A percentile compares a stretch with the other conserved stretches of the same genome.
phyloP scores from a whole-genome alignment of 1,139 yeast genomes.

The Protomyces gravidus region DNA sequence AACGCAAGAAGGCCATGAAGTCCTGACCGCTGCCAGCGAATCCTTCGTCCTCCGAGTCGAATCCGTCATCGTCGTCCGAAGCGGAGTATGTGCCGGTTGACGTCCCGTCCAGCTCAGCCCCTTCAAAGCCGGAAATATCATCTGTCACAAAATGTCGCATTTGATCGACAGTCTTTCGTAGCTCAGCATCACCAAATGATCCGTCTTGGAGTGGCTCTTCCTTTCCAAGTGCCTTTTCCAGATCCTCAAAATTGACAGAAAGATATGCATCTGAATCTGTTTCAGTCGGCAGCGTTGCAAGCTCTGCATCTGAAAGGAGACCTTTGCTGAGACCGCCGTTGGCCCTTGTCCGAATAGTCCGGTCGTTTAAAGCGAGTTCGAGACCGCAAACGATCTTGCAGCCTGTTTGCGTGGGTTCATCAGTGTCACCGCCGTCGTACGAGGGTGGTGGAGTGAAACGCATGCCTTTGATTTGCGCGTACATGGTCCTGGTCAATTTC shows the following conservation, averaged over 20 bases:
- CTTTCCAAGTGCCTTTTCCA: slow-evolving; percentile 32
- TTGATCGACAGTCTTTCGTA: slow-evolving; percentile 36
- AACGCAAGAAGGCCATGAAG: slow-evolving; percentile 52
- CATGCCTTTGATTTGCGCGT: slow-evolving; percentile 36
- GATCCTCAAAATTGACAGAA: slow-evolving; percentile 33
- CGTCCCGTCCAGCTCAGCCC: slow-evolving; percentile 33
- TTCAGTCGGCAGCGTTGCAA: slow-evolving; percentile 34
- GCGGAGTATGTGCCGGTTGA: slow-evolving; percentile 27
- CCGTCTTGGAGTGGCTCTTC: slow-evolving; percentile 26
- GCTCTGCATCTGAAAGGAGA: slow-evolving; percentile 35
- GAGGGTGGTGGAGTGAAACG: slow-evolving; percentile 31
- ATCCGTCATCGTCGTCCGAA: slow-evolving; percentile 35
- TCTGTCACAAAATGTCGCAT: slow-evolving; percentile 38
- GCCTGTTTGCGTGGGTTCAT: slow-evolving; percentile 35
- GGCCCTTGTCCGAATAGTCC: not conserved
- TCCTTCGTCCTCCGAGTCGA: slow-evolving; percentile 32
- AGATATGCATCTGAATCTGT: slow-evolving; percentile 38
- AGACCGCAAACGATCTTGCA: slow-evolving; percentile 38
- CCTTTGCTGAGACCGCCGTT: not conserved
- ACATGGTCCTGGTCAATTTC: slow-evolving; percentile 35
- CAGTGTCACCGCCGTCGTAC: slow-evolving; percentile 13
- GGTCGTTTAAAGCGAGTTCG: slow-evolving; percentile 34
- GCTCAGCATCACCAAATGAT: slow-evolving; percentile 30
- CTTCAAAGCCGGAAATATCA: slow-evolving; percentile 38
- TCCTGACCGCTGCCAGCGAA: slow-evolving; percentile 44